Conservation (phyloP, 148 eudicot genomes). For the Vaccinium vitisidaea region DNA sequence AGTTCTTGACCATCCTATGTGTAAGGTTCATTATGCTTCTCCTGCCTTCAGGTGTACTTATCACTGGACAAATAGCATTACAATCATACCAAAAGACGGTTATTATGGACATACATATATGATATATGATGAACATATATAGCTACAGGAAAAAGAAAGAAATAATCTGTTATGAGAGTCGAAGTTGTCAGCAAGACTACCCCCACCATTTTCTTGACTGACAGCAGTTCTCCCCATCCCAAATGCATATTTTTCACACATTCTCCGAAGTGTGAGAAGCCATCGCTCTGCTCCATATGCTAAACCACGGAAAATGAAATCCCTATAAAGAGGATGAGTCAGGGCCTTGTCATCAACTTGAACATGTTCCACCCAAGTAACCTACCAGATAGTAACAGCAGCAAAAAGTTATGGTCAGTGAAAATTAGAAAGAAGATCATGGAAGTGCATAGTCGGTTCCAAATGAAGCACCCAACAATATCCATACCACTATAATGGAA, state of each 20-base stretch:
- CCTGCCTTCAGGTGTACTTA: constrained; percentile 33
- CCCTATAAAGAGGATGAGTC: constrained; percentile 23
- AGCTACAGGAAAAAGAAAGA: background rate
- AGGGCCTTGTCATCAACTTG: constrained; percentile 30
- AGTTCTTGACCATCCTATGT: constrained; percentile 46
- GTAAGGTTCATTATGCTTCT: constrained; percentile 41
- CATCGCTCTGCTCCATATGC: constrained; percentile 26
- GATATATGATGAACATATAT: background rate
- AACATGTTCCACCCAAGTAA: constrained; percentile 38
- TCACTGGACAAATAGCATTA: constrained; percentile 14
- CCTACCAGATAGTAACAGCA: constrained; percentile 14
- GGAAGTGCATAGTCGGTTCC: background rate
- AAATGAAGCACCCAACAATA: background rate
- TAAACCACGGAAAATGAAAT: constrained; percentile 18
- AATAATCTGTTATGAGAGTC: background rate
- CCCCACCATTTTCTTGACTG: constrained; percentile 8
- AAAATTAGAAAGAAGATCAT: background rate
- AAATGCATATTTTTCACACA: constrained; percentile 15
- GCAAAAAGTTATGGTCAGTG: background rate
- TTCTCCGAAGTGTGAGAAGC: constrained; percentile 11
- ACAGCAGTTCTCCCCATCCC: constrained; percentile 4
- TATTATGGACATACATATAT: background rate
- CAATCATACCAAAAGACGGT: background rate
- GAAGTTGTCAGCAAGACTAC: background rate
- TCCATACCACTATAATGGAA: background rate